Evolutionary conservation across 345 rosid genomes (phyloP).

Genomic region (Aquilaria sinensis): DNA sequence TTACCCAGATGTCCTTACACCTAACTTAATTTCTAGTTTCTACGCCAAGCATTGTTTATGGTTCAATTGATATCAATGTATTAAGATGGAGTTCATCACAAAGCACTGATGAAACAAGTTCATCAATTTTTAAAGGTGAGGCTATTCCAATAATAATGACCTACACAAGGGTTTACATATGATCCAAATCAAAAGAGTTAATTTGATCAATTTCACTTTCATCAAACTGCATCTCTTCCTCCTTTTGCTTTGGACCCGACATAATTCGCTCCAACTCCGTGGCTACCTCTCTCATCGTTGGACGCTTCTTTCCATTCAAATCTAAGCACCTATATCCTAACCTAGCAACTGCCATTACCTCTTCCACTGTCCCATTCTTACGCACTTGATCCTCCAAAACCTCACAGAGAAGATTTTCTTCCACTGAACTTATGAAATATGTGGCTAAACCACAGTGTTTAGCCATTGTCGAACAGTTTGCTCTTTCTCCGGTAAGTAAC

Average conservation of each 20-base stretch:
- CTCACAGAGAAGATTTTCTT: not conserved
- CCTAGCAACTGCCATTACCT: not conserved
- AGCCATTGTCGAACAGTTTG: not conserved
- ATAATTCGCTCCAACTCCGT: not conserved
- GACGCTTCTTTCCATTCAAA: not conserved
- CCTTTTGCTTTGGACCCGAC: not conserved
- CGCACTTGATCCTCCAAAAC: not conserved
- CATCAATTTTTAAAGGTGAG: too few relatives aligned
- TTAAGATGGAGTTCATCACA: too few relatives aligned
- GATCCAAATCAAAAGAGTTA: too few relatives aligned
- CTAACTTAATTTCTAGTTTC: too few relatives aligned
- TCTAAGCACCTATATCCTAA: not conserved
- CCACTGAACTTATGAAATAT: not conserved
- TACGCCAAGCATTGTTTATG: too few relatives aligned
- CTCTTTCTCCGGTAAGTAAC: not conserved
- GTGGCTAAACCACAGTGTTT: not conserved
- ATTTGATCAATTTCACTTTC: not conserved
- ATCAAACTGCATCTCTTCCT: not conserved
- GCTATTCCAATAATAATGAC: too few relatives aligned
- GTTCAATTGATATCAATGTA: too few relatives aligned
- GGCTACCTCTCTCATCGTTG: not conserved
- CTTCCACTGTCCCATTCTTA: not conserved
- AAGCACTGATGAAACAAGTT: too few relatives aligned
- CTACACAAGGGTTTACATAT: too few relatives aligned
- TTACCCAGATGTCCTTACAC: too few relatives aligned